Evolutionary conservation across 2,329 filamentous ascomycete genomes (phyloP).

Genomic region (Beauveria sp.): DNA sequence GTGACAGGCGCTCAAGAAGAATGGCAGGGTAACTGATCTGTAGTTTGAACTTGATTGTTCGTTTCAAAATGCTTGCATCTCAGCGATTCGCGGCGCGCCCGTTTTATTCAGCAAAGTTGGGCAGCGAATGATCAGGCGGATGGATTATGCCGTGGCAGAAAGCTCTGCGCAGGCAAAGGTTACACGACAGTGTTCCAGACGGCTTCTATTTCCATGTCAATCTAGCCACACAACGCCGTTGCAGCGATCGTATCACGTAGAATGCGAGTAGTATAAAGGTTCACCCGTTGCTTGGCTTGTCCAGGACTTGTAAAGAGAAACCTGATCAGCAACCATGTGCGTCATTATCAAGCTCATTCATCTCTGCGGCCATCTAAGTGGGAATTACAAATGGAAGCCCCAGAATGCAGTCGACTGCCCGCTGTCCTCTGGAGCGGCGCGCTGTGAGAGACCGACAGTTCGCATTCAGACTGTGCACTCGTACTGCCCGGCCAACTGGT

Average conservation of each 20-base stretch:
- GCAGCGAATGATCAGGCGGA: slow-evolving; percentile 2
- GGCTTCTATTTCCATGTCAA: not conserved
- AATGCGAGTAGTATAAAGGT: not conserved
- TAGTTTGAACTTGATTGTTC: not conserved
- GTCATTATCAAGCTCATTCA: not conserved
- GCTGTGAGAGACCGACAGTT: not conserved
- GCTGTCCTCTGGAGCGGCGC: not conserved
- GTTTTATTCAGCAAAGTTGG: not conserved
- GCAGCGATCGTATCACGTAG: not conserved
- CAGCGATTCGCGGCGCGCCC: not conserved
- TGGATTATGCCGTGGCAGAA: not conserved
- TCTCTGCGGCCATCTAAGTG: not conserved
- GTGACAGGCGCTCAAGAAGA: no score
- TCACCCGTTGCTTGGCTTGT: not conserved
- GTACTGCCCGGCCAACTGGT: not conserved
- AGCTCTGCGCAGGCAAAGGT: not conserved
- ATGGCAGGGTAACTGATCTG: no score
- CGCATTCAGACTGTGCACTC: not conserved
- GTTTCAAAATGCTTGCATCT: not conserved
- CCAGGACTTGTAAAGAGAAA: not conserved
- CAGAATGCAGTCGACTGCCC: not conserved
- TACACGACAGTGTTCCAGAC: not conserved
- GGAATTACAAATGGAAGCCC: not conserved
- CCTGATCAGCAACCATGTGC: not conserved
- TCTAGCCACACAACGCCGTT: not conserved